Base-by-base conservation (phyloP, 164 flowering plant species). In the Liquidambar formosana region DNA sequence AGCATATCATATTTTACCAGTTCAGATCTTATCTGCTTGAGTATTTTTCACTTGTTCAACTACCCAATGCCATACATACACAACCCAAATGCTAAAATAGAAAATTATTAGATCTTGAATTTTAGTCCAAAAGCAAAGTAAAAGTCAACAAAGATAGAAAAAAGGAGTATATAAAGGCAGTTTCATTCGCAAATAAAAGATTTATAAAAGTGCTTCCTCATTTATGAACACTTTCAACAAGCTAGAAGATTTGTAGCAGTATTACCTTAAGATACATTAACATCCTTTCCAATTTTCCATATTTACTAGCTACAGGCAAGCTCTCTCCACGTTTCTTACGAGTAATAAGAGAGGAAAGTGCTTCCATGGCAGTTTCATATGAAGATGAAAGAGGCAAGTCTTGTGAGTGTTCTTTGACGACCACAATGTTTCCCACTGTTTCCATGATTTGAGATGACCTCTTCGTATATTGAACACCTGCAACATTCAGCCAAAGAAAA, bases 291-390 rank as follows among this genome's bases (percentile, higher is more conserved):
- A 91, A 63, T 66, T 91, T 93, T 46, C 59, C 80, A 70, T 66
- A 82, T 76, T 72, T 83, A 11, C 82, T 71, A 64, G 61, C 73
- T 12, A 71, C 60, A 28, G 77, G 16, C 65, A 83, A 56, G 41
- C 60, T 73, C 41, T 76, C 88, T 56, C 89, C 88, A 26, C 95
- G 89, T 53, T 75, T 89, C 62, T 82, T 80, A 19, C 78, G 57
- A 68, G 84, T 81, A 47, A 93, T 93, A 68, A 93, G 88, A 46
- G 97, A 87, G 21, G 97, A 88, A 66, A 93, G 95, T 62, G 97
- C 95, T 69, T 91, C 91, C 98, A 93, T 91, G 57, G 97, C 92
- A 68, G 72, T 38, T 74, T 91, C 98, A 81, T 93, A 93, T 14
- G 97, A 81, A 43, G 80, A 70, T 71, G 80, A 76, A 65, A 64